Base-by-base conservation (phyloP, 768 basidiomycete species). In the Lentinula sp. region DNA sequence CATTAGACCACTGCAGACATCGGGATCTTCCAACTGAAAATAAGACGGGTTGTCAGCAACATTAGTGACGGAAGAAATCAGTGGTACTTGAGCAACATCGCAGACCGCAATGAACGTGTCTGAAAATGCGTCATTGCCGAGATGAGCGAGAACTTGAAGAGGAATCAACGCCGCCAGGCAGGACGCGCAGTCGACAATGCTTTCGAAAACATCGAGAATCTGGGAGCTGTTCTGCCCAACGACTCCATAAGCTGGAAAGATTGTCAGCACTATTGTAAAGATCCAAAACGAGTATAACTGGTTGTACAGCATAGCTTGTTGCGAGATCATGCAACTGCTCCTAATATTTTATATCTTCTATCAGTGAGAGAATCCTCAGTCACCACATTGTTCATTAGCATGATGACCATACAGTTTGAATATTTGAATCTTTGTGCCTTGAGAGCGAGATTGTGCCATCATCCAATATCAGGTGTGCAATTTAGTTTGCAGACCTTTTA, bases 1-100 rank as follows among this genome's bases (percentile, higher is more conserved):
- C 60, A 77, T 64, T 0, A 70, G 67, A 48, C 77, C 77, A 16
- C 63, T 64, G 62, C 77, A 78, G n/a, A 78, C 74, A 59, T 78
- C 75, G 4, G 64, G 63, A 62, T 75, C 74, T 55, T 73, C 73
- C 43, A 73, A 67, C 74, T 71, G 60, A 5, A 28, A 37, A 28
- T 10, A n/a, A 40, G 21, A 21, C 15, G 15, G 11, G 16, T 28
- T 3, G 15, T 57, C 23, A 49, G 50, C 8, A 13, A 28, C 21
- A 11, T 52, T n/a, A 15, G 28, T 2, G 43, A 15, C 15, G 4
- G 39, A 37, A 35, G 42, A 16, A 16, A 43, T 16, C 5, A 16
- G n/a, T 16, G 15, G 6, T 23, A 70, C 71, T 46, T 66, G 65
- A 5, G 70, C 62, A 13, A 60, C 63, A 5, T 65, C 60, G 62